phyloP scores from a whole-genome alignment of 192 early-diverging fungal species.

The Podila epigama region DNA sequence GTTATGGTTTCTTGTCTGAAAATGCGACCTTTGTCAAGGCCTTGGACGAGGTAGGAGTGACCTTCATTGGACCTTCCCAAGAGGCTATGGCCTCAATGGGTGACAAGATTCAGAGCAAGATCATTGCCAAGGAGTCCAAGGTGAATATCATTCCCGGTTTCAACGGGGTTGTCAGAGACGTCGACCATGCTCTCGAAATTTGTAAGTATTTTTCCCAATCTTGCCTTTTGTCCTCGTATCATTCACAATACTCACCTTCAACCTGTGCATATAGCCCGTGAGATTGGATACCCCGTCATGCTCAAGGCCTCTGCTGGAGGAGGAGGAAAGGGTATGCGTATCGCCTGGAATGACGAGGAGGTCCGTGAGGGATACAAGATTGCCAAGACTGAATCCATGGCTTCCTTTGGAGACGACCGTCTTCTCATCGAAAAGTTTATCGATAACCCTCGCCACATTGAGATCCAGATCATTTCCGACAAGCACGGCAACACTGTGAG shows the following conservation, averaged over 20 bases:
- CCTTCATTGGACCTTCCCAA: conserved; percentile 76
- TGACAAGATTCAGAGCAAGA: conserved; percentile 84
- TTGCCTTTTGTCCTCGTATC: no score
- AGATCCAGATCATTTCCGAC: conserved; percentile 78
- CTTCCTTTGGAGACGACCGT: conserved; percentile 89
- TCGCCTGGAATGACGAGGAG: conserved; percentile 73
- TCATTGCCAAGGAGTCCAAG: conserved; percentile 73
- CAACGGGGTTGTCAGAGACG: conserved; percentile 79
- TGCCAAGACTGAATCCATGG: conserved; percentile 79
- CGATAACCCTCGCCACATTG: conserved; percentile 81
- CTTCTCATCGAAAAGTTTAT: conserved; percentile 94
- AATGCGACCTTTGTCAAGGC: conserved; percentile 83
- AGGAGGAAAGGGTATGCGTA: conserved; percentile 87
- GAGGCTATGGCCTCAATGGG: conserved; percentile 80
- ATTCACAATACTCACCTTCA: no score
- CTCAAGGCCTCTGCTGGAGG: conserved; percentile 84
- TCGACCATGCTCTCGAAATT: conserved; percentile 79
- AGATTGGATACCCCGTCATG: conserved; percentile 85
- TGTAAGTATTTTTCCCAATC: conserved; percentile 33
- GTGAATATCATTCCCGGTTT: conserved; percentile 89
- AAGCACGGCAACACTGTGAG: conserved; percentile 68
- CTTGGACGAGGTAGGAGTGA: conserved; percentile 73
- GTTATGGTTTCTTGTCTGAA: conserved; percentile 96
- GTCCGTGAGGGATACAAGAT: conserved; percentile 80
- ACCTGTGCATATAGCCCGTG: conserved; percentile 44